These are phyloP conservation scores for Dipteronia sinensis DNA, from an alignment of 345 rosid species.

Conservation along the genomic window DNA sequence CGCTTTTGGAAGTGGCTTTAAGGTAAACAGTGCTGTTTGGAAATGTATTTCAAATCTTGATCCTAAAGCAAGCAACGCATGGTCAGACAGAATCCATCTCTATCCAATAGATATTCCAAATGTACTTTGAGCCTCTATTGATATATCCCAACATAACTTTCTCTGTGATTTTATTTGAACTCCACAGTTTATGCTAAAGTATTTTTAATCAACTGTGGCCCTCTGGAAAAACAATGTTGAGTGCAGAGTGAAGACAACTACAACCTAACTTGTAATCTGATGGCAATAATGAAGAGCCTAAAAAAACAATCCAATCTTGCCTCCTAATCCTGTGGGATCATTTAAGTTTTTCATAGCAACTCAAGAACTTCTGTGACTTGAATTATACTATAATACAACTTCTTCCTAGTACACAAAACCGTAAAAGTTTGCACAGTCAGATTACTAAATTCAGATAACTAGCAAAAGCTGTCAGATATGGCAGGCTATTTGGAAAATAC, in stretches of 20 bases:
- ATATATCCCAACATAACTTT: not conserved
- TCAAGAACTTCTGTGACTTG: not conserved
- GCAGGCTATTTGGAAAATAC: not conserved
- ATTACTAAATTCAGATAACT: not conserved
- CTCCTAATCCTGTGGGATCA: not conserved
- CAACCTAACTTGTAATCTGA: not conserved
- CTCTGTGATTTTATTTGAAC: not conserved
- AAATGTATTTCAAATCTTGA: constrained; percentile 45
- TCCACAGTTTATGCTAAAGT: not conserved
- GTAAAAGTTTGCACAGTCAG: not conserved
- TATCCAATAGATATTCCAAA: constrained; percentile 42
- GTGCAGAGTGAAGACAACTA: not conserved
- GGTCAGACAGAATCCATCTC: constrained; percentile 55
- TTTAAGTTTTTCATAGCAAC: not conserved
- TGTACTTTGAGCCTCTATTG: not conserved
- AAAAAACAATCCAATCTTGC: not conserved
- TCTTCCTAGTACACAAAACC: not conserved
- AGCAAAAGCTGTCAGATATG: not conserved
- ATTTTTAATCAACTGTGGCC: not conserved
- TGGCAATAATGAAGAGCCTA: not conserved
- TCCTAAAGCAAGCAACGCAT: constrained; percentile 46
- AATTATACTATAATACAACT: not conserved
- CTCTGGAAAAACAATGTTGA: not conserved
- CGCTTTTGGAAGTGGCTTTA: constrained; percentile 77
- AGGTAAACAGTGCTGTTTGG: constrained; percentile 68